phyloP scores from a whole-genome alignment of 352 stramenopile genomes.

The Pythium dissotocum region DNA sequence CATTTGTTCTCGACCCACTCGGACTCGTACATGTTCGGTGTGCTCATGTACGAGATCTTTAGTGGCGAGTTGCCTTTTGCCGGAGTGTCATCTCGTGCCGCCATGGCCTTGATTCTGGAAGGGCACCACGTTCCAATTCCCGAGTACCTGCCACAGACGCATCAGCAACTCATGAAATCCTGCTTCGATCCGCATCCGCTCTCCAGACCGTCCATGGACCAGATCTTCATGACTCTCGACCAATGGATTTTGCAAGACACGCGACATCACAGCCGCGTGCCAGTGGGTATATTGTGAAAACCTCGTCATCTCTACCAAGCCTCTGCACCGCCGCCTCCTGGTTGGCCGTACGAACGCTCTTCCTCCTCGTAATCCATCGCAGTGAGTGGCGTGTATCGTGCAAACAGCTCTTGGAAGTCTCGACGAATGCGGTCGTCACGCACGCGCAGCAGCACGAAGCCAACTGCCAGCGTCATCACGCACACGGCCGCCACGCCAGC shows the following conservation, averaged over 20 bases:
- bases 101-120: conserved; percentile 60
- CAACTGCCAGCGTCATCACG: conserved; percentile 18
- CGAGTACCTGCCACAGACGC: conserved; percentile 34
- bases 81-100: conserved; percentile 50
- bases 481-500: conserved; percentile 6
- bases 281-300: conserved; percentile 26
- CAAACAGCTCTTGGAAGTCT: conserved; percentile 35
- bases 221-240: conserved; percentile 67
- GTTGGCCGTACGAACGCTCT: conserved; percentile 9
- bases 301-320: conserved; percentile 10
- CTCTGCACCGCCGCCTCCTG: conserved; percentile 6
- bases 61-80: conserved; percentile 58
- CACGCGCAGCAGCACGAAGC: conserved; percentile 23
- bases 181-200: conserved; percentile 67
- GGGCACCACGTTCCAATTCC: conserved; percentile 66
- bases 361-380: conserved; percentile 33
- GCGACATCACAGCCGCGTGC: conserved; percentile 15
- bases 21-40: conserved; percentile 78
- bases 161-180: conserved; percentile 54
- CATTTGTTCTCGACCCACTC: conserved; percentile 72
- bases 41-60: conserved; percentile 79
- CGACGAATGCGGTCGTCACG: conserved; percentile 34
- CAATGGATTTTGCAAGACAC: conserved; percentile 60
- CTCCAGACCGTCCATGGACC: conserved; percentile 56
- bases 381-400: conserved; percentile 33